phyloP scores from a whole-genome alignment of 2,329 filamentous ascomycete genomes.

The Aspergillus arachidicola region DNA sequence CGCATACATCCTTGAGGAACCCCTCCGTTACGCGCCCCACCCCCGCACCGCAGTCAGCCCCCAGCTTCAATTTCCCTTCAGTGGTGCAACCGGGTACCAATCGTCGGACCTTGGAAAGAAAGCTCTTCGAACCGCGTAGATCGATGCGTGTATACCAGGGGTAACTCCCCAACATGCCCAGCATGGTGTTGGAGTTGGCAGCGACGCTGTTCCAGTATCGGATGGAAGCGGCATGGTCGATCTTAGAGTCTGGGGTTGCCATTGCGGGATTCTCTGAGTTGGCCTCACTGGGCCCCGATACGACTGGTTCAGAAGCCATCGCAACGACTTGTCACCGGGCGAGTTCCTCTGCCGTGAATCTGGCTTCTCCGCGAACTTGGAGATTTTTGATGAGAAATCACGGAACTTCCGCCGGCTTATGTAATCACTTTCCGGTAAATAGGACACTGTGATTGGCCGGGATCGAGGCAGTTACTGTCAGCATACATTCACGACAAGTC shows the following conservation, averaged over 20 bases:
- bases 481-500: background rate
- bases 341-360: background rate
- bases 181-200: slow-evolving; percentile 57
- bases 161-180: slow-evolving; percentile 66
- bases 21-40: slow-evolving; percentile 83
- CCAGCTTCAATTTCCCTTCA: slow-evolving; percentile 34
- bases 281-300: background rate
- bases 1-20: slow-evolving; percentile 70
- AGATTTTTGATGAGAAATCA: background rate
- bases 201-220: slow-evolving; percentile 39
- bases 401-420: background rate
- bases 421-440: background rate
- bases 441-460: background rate
- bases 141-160: slow-evolving; percentile 69
- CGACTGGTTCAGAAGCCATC: background rate
- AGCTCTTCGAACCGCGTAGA: slow-evolving; percentile 68
- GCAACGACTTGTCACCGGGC: background rate
- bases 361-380: background rate
- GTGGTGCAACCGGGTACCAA: slow-evolving; percentile 19
- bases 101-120: slow-evolving; percentile 64
- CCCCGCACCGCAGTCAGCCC: slow-evolving; percentile 65
- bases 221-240: slow-evolving; percentile 39
- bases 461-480: background rate
- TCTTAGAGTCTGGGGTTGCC: slow-evolving; percentile 24
- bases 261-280: background rate